These are phyloP conservation scores for Thelonectria olida DNA, from an alignment of 2,329 filamentous ascomycete genomes.

Conservation along the genomic window DNA sequence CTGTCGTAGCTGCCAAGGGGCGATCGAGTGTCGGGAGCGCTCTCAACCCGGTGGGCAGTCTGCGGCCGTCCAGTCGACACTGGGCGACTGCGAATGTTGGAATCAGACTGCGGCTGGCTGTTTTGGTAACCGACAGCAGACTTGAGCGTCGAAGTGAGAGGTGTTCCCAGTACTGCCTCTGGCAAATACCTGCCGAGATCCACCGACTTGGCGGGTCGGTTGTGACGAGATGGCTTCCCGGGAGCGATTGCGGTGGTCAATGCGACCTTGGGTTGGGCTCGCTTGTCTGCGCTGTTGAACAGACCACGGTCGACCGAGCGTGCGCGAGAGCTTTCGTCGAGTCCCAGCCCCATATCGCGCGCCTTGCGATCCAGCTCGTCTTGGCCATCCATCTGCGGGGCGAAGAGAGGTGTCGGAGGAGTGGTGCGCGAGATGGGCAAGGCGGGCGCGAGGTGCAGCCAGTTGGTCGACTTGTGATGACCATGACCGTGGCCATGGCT, in stretches of 20 bases:
- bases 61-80: slow-evolving; percentile 51
- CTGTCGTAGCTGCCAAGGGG: slow-evolving; percentile 27
- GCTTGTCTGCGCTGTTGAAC: slow-evolving; percentile 69
- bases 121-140: slow-evolving; percentile 52
- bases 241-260: slow-evolving; percentile 70
- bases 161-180: slow-evolving; percentile 44
- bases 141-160: slow-evolving; percentile 50
- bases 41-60: slow-evolving; percentile 56
- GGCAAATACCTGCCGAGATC: slow-evolving; percentile 47
- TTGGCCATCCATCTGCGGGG: slow-evolving; percentile 47
- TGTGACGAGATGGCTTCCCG: slow-evolving; percentile 58
- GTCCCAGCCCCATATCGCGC: slow-evolving; percentile 48
- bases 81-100: slow-evolving; percentile 49
- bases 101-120: slow-evolving; percentile 55
- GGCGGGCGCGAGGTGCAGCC: slow-evolving; percentile 50
- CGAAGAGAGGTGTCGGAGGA: slow-evolving; percentile 49
- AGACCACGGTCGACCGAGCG: slow-evolving; percentile 71
- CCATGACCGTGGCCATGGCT: slow-evolving; percentile 49
- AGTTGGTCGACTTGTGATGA: slow-evolving; percentile 29
- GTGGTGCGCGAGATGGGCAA: slow-evolving; percentile 41
- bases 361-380: slow-evolving; percentile 56
- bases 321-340: slow-evolving; percentile 63
- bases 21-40: slow-evolving; percentile 30
- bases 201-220: slow-evolving; percentile 57
- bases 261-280: slow-evolving; percentile 70